Conservation (phyloP, 257 asterid genomes). For the Fraxinus quadrangulata region DNA sequence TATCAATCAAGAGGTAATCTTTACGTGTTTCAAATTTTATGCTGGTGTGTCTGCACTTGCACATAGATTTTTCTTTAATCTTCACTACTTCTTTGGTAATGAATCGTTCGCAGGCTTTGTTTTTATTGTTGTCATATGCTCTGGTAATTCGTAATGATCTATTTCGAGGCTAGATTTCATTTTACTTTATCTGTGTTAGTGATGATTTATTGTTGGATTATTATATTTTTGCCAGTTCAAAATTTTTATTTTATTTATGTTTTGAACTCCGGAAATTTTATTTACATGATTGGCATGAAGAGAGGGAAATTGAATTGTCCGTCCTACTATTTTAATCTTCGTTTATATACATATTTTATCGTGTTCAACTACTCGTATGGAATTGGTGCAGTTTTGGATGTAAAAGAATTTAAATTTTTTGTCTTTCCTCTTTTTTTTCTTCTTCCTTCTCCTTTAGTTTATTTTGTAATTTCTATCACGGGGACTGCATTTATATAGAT, state of each 20-base stretch:
- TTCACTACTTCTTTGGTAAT: not conserved
- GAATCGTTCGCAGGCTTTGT: not conserved
- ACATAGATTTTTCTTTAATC: not conserved
- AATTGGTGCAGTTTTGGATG: not conserved
- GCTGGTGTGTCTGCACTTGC: not conserved
- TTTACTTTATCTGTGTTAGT: not conserved
- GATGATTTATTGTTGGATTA: not conserved
- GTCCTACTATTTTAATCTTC: not conserved
- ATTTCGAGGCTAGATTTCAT: not conserved
- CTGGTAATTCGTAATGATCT: not conserved
- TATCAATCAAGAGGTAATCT: constrained; percentile 30
- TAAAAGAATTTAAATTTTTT: not conserved
- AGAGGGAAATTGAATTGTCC: not conserved
- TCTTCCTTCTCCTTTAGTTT: not conserved
- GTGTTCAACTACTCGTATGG: not conserved
- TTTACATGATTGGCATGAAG: not conserved
- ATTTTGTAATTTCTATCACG: not conserved
- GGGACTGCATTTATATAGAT: not conserved
- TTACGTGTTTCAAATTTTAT: not conserved
- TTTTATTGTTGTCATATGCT: not conserved
- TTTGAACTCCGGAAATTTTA: not conserved
- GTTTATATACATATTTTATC: not conserved
- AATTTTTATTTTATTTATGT: too few relatives aligned
- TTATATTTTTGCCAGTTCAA: too few relatives aligned
- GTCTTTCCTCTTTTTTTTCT: not conserved